Base-by-base conservation (phyloP, 768 basidiomycete species). In the Suillus luteus region DNA sequence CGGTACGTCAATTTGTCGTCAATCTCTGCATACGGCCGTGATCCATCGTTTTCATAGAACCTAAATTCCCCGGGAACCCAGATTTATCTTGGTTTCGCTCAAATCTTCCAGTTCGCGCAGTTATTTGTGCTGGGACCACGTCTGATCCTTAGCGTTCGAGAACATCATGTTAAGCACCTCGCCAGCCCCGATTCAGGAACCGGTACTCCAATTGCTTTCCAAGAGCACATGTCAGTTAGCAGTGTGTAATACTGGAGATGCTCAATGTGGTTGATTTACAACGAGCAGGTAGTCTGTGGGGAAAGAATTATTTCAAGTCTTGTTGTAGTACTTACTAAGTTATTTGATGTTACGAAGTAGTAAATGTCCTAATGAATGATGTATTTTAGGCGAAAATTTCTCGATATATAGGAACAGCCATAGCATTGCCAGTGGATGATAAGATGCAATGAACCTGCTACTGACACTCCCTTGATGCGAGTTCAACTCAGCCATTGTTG, bases 91-190 rank as follows among this genome's bases (percentile, higher is more conserved):
- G 49, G 49, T 49, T 8, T 27, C 3, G 49, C 24, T 24, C 49
- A 49, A 27, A 49, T 49, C 14, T 49, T 49, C 6, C 24, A 49
- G 3, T 49, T 49, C 3, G 49, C 8, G 14, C 49, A 49, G 24
- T 8, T 49, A 14, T 49, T 49, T 49, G 49, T 49, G 49, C 24
- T 49, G 24, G 49, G 49, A 49, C 49, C 49, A 27, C 49, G 49
- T 24, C 49, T 49, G 24, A 7, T 49, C 49, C 49, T 49, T 5
- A 27, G 49, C 14, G 3, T 49, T 49, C 49, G 49, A 9, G 49
- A 24, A 24, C 7, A 49, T 49, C 22, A 14, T 49, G 48, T 22
- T 22, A 14, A 24, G 12, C 14, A 3, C 7, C 7, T 27, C 27
- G 14, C 49, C 15, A 14, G 14, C 24, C 4, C 24, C 7, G 14